Base-by-base conservation (phyloP, 208 protist species). In the Wallacemonas sp. region DNA sequence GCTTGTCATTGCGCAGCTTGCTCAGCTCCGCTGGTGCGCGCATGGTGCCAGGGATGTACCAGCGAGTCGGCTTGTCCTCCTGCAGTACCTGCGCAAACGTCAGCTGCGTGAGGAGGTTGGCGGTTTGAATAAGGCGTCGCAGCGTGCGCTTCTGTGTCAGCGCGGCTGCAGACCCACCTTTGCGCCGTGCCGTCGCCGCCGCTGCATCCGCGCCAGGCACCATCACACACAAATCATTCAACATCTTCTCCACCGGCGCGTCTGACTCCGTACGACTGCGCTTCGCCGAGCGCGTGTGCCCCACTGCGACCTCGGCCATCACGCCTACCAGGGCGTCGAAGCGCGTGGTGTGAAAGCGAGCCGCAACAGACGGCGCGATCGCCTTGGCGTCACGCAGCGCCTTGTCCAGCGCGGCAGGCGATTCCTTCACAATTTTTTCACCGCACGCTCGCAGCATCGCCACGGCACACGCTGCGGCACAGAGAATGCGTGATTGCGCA, bases 341-440 rank as follows among this genome's bases (percentile, higher is more conserved):
- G 15, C 86, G 88, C 9, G 70, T 69, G 9, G 39, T 79, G 31
- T 61, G 72, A 9, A 65, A 68, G 27, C 53, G 66, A 6, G 14
- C 5, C 5, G 22, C 33, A 9, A 62, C 36, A 15, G 5, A 17
- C 0, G 39, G 34, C 0, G 53, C 62, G 24, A 62, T 45, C 22
- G 28, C n/a, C 31, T 73, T 70, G 27, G 80, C 84, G 61, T 75
- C 76, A n/a, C 66, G 58, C 46, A 91, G 61, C 8, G 72, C 77
- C 22, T 68, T 41, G 27, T 91, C 82, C 68, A 95, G 68, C 56
- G 86, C 75, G 1, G 44, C 58, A 1, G 86, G 86, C 12, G 74
- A 75, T 67, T 95, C 86, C 74, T 90, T 95, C 26, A 83, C 61
- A 12, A 95, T 59, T 58, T 93, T 93, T 62, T 87, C 90, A 31